These are phyloP conservation scores for Stevia rebaudiana DNA, from an alignment of 140 eudicot species.

Conservation along the genomic window DNA sequence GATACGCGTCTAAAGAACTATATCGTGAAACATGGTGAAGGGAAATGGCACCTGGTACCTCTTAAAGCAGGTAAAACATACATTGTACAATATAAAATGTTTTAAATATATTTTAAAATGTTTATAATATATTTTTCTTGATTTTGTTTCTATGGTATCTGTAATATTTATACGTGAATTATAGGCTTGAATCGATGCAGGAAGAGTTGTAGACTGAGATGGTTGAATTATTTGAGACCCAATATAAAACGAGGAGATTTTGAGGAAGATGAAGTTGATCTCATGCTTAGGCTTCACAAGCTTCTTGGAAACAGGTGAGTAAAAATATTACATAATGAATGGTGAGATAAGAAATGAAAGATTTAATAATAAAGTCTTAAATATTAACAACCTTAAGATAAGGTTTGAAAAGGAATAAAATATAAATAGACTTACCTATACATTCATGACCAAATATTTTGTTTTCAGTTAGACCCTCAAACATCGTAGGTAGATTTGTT, in stretches of 20 bases:
- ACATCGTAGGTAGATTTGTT: no score
- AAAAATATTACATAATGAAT: neutral
- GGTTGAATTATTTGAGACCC: constrained; percentile 38
- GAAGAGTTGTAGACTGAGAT: constrained; percentile 37
- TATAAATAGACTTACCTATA: no score
- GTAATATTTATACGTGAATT: neutral
- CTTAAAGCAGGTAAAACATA: constrained; percentile 40
- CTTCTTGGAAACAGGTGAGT: constrained; percentile 37
- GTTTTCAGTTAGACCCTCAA: no score
- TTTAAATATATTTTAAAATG: neutral
- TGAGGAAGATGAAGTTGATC: constrained; percentile 38
- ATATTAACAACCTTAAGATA: no score
- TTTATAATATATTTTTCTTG: neutral
- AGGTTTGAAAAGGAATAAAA: no score
- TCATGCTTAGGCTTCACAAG: constrained; percentile 41
- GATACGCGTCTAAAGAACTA: constrained; percentile 41
- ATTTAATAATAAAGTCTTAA: no score
- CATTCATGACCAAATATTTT: no score
- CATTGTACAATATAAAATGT: neutral
- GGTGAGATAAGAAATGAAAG: no score
- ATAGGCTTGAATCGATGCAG: constrained; percentile 39
- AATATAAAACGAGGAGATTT: constrained; percentile 37
- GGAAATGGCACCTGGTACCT: constrained; percentile 73
- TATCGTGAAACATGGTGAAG: constrained; percentile 54
- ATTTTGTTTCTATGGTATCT: neutral